A percentile compares a stretch with the other conserved stretches of the same genome.
Evolutionary conservation across 192 early-diverging fungal species (phyloP).

Genomic region (Coemansia umbellata): DNA sequence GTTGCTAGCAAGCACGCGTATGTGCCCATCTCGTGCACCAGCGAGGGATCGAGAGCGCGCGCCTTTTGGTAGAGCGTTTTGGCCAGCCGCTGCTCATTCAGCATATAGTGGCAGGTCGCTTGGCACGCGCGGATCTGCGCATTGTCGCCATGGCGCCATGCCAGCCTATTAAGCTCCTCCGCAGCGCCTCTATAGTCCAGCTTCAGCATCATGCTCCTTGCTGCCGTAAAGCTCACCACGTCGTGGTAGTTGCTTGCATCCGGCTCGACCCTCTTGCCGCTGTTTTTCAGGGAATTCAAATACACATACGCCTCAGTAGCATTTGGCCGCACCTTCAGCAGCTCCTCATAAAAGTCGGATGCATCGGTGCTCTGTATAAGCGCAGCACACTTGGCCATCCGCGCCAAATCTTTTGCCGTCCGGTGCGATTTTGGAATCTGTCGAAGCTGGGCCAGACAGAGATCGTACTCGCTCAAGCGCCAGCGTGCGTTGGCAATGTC

Average conservation of each 20-base stretch:
- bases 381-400: slow-evolving; percentile 40
- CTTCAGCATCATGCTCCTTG: slow-evolving; percentile 11
- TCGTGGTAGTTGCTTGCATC: slow-evolving; percentile 21
- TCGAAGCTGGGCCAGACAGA: slow-evolving; percentile 46
- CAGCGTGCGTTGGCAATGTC: slow-evolving; percentile 38
- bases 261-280: not conserved
- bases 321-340: slow-evolving; percentile 26
- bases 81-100: slow-evolving; percentile 12
- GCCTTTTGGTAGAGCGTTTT: slow-evolving; percentile 26
- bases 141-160: slow-evolving; percentile 11
- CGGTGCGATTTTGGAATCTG: slow-evolving; percentile 41
- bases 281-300: not conserved
- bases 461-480: slow-evolving; percentile 32
- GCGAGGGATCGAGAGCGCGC: slow-evolving; percentile 7
- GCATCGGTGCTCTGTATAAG: slow-evolving; percentile 27
- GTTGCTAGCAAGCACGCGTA: slow-evolving; percentile 26
- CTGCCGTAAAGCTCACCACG: slow-evolving; percentile 16
- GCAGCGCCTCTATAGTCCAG: slow-evolving; percentile 24
- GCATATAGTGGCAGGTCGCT: slow-evolving; percentile 34
- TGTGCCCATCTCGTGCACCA: slow-evolving; percentile 32
- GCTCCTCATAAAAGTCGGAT: slow-evolving; percentile 14
- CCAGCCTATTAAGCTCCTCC: slow-evolving; percentile 13
- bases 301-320: slow-evolving; percentile 26
- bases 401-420: slow-evolving; percentile 15
- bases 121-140: slow-evolving; percentile 29